Percentiles rank a stretch among this genome's conserved stretches.
Conservation (phyloP, 208 protist species). For the Crithidia bombi region DNA sequence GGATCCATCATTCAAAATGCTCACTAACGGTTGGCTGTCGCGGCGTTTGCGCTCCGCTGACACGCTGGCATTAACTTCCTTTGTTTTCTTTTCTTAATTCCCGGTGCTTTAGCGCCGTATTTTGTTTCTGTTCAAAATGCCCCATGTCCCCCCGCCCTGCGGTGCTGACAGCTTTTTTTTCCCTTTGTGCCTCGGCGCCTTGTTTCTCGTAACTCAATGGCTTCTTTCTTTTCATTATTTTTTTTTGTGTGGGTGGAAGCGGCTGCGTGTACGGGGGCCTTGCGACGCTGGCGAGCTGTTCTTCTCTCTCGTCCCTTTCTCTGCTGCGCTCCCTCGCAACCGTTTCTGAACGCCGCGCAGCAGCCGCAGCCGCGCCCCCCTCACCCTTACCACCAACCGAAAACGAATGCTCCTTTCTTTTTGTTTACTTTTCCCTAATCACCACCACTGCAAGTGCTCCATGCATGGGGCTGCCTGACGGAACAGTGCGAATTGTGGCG, state of each 20-base stretch:
- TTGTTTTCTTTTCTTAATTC: constrained; percentile 15
- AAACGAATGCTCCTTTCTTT: constrained; percentile 1
- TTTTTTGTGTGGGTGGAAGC: background rate
- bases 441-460: background rate
- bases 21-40: background rate
- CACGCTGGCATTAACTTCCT: background rate
- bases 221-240: background rate
- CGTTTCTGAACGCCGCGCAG: background rate
- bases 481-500: background rate
- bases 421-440: background rate
- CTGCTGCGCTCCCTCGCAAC: constrained; percentile 1
- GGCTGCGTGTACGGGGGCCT: background rate
- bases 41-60: background rate
- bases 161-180: constrained; percentile 1
- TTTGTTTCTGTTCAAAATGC: constrained; percentile 4
- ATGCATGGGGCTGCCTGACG: background rate
- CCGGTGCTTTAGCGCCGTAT: background rate
- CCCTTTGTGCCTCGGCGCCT: background rate
- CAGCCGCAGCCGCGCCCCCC: background rate
- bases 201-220: background rate
- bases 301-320: background rate
- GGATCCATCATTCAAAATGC: background rate
- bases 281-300: background rate
- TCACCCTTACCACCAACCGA: background rate
- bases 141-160: background rate